Evolutionary conservation across 495 filamentous ascomycete species (phyloP).

Genomic region (Talaromyces ruber): DNA sequence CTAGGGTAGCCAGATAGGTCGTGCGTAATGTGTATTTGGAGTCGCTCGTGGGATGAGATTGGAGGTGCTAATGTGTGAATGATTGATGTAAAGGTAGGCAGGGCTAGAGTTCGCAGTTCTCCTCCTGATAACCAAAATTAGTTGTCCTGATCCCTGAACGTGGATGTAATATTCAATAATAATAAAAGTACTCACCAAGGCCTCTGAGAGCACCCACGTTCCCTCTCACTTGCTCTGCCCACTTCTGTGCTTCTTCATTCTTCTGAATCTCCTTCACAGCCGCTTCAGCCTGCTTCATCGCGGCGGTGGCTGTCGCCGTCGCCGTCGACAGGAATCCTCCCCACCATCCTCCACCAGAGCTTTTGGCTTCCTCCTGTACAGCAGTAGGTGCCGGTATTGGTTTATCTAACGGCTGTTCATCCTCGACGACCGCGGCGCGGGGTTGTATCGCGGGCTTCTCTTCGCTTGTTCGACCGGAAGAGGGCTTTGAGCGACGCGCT

Average conservation of each 20-base stretch:
- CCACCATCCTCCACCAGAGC: slow-evolving; percentile 78
- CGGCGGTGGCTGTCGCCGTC: slow-evolving; percentile 54
- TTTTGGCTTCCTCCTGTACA: slow-evolving; percentile 23
- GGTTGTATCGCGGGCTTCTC: slow-evolving; percentile 36
- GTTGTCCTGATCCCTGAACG: slow-evolving; percentile 10
- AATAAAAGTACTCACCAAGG: slow-evolving; percentile 52
- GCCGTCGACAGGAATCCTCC: slow-evolving; percentile 70
- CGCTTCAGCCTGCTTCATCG: slow-evolving; percentile 89
- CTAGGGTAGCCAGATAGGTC: slow-evolving; percentile 90
- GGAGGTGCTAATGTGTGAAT: slow-evolving; percentile 92
- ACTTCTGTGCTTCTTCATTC: slow-evolving; percentile 92
- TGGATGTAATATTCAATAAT: background rate
- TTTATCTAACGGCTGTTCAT: slow-evolving; percentile 25
- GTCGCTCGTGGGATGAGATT: slow-evolving; percentile 94
- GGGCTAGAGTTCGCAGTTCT: slow-evolving; percentile 77
- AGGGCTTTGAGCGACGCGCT: slow-evolving; percentile 40
- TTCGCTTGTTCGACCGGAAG: slow-evolving; percentile 49
- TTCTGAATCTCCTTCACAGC: slow-evolving; percentile 91
- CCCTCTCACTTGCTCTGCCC: slow-evolving; percentile 89
- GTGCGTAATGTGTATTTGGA: slow-evolving; percentile 97
- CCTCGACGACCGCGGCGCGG: slow-evolving; percentile 42
- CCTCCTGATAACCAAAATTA: slow-evolving; percentile 50
- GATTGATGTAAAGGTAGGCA: slow-evolving; percentile 92
- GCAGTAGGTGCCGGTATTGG: slow-evolving; percentile 13
- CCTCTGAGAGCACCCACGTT: slow-evolving; percentile 78